phyloP scores from a whole-genome alignment of 2,329 filamentous ascomycete genomes.

The Xylaria sp. region DNA sequence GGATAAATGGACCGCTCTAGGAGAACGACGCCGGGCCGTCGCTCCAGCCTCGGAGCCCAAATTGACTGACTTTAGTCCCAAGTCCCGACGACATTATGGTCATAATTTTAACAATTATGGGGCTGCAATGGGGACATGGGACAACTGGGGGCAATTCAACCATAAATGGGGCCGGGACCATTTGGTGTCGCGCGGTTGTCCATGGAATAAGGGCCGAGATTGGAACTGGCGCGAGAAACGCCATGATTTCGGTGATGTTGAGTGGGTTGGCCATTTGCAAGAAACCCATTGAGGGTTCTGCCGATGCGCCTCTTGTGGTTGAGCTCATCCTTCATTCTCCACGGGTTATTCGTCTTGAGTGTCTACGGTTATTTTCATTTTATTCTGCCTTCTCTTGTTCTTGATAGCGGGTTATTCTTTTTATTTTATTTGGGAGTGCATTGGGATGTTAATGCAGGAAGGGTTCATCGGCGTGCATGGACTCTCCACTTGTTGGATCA shows the following conservation, averaged over 20 bases:
- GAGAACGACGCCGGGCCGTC: conserved; percentile 81
- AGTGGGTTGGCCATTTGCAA: conserved; percentile 96
- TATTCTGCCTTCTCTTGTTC: conserved; percentile 49
- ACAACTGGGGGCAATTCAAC: conserved; percentile 54
- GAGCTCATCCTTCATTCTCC: conserved; percentile 52
- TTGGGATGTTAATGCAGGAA: conserved; percentile 42
- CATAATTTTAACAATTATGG: conserved; percentile 53
- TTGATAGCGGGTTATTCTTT: conserved; percentile 46
- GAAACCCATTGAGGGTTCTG: conserved; percentile 58
- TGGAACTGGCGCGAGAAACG: conserved; percentile 73
- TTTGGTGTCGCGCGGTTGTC: conserved; percentile 60
- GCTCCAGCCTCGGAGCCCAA: conserved; percentile 63
- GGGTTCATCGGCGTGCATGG: conserved; percentile 40
- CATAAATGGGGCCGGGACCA: conserved; percentile 59
- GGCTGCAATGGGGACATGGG: conserved; percentile 57
- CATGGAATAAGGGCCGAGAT: conserved; percentile 69
- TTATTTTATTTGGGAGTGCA: conserved; percentile 40
- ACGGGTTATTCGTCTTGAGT: conserved; percentile 46
- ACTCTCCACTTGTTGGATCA: conserved; percentile 48
- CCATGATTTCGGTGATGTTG: conserved; percentile 79
- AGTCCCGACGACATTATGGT: conserved; percentile 59
- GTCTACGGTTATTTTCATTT: conserved; percentile 45
- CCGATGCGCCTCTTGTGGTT: conserved; percentile 70
- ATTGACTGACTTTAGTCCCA: conserved; percentile 58
- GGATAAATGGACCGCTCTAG: conserved; percentile 92